Evolutionary conservation across 148 eudicot genomes (phyloP).

Genomic region (Heliamphora exappendiculata): DNA sequence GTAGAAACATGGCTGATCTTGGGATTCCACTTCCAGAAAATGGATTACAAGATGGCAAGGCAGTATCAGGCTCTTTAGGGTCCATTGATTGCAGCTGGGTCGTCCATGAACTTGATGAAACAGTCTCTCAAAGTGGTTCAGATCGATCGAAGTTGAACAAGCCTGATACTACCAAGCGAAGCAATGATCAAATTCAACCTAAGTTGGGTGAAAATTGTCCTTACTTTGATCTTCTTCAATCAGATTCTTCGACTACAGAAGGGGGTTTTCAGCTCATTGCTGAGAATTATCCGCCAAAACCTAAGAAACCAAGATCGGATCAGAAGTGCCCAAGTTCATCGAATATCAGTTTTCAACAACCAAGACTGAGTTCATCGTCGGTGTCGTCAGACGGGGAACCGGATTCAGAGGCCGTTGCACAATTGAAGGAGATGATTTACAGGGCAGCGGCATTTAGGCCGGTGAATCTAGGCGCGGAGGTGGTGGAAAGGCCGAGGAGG

Average conservation of each 20-base stretch:
- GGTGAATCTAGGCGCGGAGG: slow-evolving; percentile 51
- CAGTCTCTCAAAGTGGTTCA: not conserved
- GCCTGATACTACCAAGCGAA: slow-evolving; percentile 8
- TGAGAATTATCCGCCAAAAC: slow-evolving; percentile 9
- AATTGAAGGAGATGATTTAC: slow-evolving; percentile 90
- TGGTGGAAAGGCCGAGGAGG: slow-evolving; percentile 58
- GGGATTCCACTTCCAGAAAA: not conserved
- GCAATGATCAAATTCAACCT: not conserved
- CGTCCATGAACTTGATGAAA: not conserved
- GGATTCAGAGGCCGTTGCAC: slow-evolving; percentile 83
- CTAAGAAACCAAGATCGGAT: slow-evolving; percentile 22
- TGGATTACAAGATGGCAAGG: not conserved
- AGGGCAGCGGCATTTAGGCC: slow-evolving; percentile 81
- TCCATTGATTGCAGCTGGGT: slow-evolving; percentile 31
- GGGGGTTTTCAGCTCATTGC: slow-evolving; percentile 12
- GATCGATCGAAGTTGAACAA: not conserved
- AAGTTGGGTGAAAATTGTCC: not conserved
- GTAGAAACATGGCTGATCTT: slow-evolving; percentile 7
- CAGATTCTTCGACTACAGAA: slow-evolving; percentile 4
- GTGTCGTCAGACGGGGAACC: slow-evolving; percentile 42
- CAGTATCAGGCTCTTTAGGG: slow-evolving; percentile 31
- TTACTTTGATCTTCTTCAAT: not conserved
- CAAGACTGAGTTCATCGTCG: slow-evolving; percentile 31
- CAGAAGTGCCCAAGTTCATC: slow-evolving; percentile 29
- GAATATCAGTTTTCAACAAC: slow-evolving; percentile 63